A percentile compares a stretch with the other conserved stretches of the same genome.
Conservation (phyloP, 495 filamentous ascomycete species). For the Xylaria longipes region DNA sequence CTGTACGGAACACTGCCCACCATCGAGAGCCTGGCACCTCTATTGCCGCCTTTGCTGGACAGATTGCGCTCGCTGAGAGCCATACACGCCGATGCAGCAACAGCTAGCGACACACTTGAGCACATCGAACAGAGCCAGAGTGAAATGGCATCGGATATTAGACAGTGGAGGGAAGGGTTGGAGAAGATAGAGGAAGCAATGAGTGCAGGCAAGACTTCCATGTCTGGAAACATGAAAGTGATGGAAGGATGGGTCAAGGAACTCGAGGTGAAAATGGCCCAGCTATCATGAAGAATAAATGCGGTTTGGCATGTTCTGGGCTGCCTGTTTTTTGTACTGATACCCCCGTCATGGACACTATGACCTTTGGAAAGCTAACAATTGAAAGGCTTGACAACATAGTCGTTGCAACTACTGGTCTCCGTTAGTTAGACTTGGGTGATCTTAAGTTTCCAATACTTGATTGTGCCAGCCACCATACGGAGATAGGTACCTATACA, state of each 20-base stretch:
- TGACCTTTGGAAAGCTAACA: conserved; percentile 7
- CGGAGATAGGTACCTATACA: no score
- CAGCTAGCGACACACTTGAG: conserved; percentile 79
- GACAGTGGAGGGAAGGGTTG: conserved; percentile 83
- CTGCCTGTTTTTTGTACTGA: conserved; percentile 23
- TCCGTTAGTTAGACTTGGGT: neutral
- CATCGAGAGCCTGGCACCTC: conserved; percentile 83
- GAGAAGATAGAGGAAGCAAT: conserved; percentile 79
- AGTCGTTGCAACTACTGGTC: neutral
- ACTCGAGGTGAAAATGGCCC: conserved; percentile 75
- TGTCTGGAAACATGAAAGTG: conserved; percentile 76
- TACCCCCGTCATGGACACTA: conserved; percentile 19
- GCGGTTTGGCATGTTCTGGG: neutral
- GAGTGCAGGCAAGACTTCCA: conserved; percentile 67
- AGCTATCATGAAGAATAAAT: conserved; percentile 47
- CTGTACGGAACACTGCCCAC: conserved; percentile 88
- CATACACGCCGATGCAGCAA: conserved; percentile 86
- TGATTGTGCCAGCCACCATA: neutral
- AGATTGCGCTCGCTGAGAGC: conserved; percentile 81
- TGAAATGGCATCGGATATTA: conserved; percentile 83
- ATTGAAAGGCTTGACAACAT: neutral
- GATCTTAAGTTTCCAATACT: neutral
- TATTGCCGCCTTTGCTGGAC: conserved; percentile 86
- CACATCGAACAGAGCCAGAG: conserved; percentile 79
- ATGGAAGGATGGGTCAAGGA: conserved; percentile 90